phyloP scores from a whole-genome alignment of 148 eudicot species.

The Rhododendron mucronatum region DNA sequence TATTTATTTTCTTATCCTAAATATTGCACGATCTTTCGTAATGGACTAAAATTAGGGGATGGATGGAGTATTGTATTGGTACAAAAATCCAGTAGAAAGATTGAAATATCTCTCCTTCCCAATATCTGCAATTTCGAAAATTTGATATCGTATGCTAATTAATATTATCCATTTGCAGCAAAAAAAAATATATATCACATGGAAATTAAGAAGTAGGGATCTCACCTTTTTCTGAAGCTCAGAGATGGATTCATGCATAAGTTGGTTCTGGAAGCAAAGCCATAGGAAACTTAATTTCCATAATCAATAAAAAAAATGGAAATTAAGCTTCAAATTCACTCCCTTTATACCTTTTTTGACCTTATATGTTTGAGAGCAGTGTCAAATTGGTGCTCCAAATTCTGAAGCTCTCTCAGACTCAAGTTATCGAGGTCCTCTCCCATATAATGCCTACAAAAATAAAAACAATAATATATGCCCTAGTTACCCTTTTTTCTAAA shows the following conservation, averaged over 20 bases:
- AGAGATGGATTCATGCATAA: constrained; percentile 43
- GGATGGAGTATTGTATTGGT: neutral
- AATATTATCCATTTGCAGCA: neutral
- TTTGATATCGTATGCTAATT: too few species aligned
- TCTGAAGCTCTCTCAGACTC: constrained; percentile 69
- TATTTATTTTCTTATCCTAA: too few species aligned
- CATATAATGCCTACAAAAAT: constrained; percentile 47
- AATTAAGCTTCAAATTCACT: neutral
- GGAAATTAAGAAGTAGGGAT: neutral
- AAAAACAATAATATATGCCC: neutral
- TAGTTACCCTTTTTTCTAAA: too few species aligned
- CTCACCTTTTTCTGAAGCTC: constrained; percentile 47
- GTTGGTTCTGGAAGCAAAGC: constrained; percentile 32
- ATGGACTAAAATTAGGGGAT: neutral
- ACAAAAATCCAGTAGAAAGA: too few species aligned
- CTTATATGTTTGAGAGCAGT: constrained; percentile 54
- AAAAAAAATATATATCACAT: neutral
- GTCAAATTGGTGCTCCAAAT: constrained; percentile 65
- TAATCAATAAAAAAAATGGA: neutral
- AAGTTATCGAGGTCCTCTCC: constrained; percentile 63
- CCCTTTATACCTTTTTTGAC: constrained; percentile 43
- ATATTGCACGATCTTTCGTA: too few species aligned
- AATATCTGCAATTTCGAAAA: too few species aligned
- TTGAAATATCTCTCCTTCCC: too few species aligned
- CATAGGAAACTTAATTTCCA: neutral